A percentile compares a stretch with the other conserved stretches of the same genome.
phyloP scores from a whole-genome alignment of 257 asterid genomes.

The Misopates orontium region DNA sequence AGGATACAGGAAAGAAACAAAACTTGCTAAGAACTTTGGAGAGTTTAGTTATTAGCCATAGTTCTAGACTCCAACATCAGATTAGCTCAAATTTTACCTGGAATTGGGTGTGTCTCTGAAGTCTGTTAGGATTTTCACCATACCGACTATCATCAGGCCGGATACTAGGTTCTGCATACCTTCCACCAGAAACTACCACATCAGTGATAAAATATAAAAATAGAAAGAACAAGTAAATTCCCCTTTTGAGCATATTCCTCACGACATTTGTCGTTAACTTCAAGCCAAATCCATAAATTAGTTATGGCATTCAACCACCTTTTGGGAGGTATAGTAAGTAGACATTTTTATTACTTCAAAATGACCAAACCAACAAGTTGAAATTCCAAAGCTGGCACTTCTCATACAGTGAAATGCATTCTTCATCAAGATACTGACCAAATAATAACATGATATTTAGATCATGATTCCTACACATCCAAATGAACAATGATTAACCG shows the following conservation, averaged over 20 bases:
- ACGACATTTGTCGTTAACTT: too few species aligned
- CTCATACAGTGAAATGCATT: too few species aligned
- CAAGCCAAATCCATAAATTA: too few species aligned
- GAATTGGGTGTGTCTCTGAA: conserved; percentile 95
- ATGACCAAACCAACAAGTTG: too few species aligned
- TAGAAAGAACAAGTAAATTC: conserved; percentile 8
- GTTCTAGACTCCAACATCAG: conserved; percentile 1
- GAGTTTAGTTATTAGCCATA: conserved; percentile 12
- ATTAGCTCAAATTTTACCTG: conserved; percentile 53
- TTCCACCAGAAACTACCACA: conserved; percentile 51
- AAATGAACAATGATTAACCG: background rate
- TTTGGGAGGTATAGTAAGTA: too few species aligned
- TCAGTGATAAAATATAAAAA: conserved; percentile 33
- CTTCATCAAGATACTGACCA: background rate
- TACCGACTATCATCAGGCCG: conserved; percentile 99
- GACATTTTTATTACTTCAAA: too few species aligned
- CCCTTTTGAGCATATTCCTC: background rate
- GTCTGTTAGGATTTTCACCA: conserved; percentile 98
- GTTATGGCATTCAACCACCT: too few species aligned
- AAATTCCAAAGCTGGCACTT: too few species aligned
- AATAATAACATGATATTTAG: background rate
- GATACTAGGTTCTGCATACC: conserved; percentile 96
- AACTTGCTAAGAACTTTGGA: conserved; percentile 1
- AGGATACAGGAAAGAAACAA: conserved; percentile 28
- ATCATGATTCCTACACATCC: background rate